phyloP scores from a whole-genome alignment of 1,284 basidiomycete species.

The Melampsora larici-populina region DNA sequence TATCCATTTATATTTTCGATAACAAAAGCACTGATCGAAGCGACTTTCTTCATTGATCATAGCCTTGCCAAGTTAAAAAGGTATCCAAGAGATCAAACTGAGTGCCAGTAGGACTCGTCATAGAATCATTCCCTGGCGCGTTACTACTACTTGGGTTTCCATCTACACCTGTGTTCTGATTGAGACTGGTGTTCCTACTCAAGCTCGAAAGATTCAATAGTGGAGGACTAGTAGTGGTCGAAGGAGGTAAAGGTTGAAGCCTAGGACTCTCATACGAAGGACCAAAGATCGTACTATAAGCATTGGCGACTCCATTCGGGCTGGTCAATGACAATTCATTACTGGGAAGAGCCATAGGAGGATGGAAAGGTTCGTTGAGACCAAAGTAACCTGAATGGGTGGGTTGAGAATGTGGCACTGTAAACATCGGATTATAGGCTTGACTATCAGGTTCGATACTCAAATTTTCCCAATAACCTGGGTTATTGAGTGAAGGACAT shows the following conservation, averaged over 20 bases:
- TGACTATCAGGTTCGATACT: constrained; percentile 29
- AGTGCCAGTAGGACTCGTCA: constrained; percentile 31
- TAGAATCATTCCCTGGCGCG: neutral
- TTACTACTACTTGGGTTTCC: neutral
- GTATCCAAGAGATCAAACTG: constrained; percentile 38
- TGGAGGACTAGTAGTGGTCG: constrained; percentile 1
- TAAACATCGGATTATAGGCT: constrained; percentile 33
- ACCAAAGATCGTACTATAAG: constrained; percentile 14
- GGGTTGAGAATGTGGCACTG: constrained; percentile 17
- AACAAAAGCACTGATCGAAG: neutral
- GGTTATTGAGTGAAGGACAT: constrained; percentile 9
- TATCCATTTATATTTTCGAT: neutral
- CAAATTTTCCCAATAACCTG: constrained; percentile 37
- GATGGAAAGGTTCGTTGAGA: constrained; percentile 33
- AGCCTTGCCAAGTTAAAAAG: constrained; percentile 29
- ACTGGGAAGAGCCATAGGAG: constrained; percentile 31
- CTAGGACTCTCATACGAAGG: constrained; percentile 6
- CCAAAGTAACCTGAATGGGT: constrained; percentile 27
- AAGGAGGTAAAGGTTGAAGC: constrained; percentile 8
- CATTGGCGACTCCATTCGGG: constrained; percentile 5
- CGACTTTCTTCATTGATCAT: neutral
- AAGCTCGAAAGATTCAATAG: neutral
- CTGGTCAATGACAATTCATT: constrained; percentile 6
- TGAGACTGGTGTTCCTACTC: neutral
- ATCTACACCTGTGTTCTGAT: neutral